Conservation (phyloP, 371 early-diverging fungal species). For the Mortierella sp. region DNA sequence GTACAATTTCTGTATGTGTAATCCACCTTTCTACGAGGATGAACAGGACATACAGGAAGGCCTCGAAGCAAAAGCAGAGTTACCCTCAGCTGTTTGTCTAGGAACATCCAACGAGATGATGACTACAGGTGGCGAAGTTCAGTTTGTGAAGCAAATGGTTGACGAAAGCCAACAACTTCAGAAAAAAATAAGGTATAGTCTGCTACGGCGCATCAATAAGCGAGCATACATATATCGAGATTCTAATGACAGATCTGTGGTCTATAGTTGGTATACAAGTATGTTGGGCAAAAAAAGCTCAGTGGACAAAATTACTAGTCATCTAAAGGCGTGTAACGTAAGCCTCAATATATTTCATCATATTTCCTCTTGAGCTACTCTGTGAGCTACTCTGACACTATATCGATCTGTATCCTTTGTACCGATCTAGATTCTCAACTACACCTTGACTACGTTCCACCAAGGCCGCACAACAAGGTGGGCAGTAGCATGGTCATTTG, state of each 20-base stretch:
- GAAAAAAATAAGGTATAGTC: conserved; percentile 33
- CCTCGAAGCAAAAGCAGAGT: conserved; percentile 16
- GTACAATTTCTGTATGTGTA: conserved; percentile 52
- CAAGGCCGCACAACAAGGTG: conserved; percentile 47
- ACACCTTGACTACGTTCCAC: conserved; percentile 38
- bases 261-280: conserved; percentile 47
- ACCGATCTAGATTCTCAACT: conserved; percentile 32
- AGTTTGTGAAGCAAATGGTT: conserved; percentile 60
- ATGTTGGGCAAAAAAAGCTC: conserved; percentile 49
- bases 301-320: conserved; percentile 19
- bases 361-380: background rate
- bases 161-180: conserved; percentile 55
- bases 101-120: conserved; percentile 64
- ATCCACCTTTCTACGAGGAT: conserved; percentile 52
- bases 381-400: background rate
- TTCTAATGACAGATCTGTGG: background rate
- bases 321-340: conserved; percentile 35
- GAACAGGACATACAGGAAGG: conserved; percentile 44
- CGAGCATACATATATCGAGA: background rate
- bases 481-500: conserved; percentile 50
- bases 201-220: background rate
- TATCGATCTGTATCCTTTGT: background rate
- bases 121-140: conserved; percentile 66
- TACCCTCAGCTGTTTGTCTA: conserved; percentile 49
- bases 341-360: background rate